A percentile compares a stretch with the other conserved stretches of the same genome.
These are phyloP conservation scores for Coemansia sp. DNA, from an alignment of 192 early-diverging fungal species.

Conservation along the genomic window DNA sequence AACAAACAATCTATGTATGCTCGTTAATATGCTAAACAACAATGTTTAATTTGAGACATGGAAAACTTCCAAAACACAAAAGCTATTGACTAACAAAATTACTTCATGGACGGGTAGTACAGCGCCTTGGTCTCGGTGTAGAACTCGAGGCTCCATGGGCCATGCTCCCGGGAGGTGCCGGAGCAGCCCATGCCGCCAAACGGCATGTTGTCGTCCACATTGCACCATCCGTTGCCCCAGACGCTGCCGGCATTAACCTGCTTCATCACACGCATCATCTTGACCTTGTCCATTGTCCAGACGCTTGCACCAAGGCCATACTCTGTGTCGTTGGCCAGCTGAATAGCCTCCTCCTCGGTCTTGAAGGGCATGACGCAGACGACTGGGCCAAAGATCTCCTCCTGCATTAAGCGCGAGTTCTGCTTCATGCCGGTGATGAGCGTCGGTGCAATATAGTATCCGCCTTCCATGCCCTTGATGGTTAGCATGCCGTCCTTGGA, in stretches of 20 bases:
- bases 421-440: conserved; percentile 63
- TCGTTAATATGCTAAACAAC: too few species aligned
- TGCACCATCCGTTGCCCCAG: conserved; percentile 75
- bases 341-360: conserved; percentile 69
- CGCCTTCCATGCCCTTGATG: conserved; percentile 57
- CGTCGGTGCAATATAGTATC: conserved; percentile 79
- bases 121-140: conserved; percentile 59
- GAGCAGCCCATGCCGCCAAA: conserved; percentile 71
- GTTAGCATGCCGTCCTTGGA: conserved; percentile 41
- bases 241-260: conserved; percentile 67
- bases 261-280: conserved; percentile 60
- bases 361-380: conserved; percentile 72
- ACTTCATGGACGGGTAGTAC: conserved; percentile 8
- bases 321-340: conserved; percentile 66
- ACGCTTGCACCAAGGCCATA: conserved; percentile 78
- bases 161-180: conserved; percentile 65
- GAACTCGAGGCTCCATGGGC: conserved; percentile 63
- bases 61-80: neutral
- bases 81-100: neutral
- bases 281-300: conserved; percentile 65
- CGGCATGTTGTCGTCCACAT: conserved; percentile 57
- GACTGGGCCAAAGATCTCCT: conserved; percentile 91
- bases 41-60: neutral
- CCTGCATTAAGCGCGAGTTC: conserved; percentile 56
- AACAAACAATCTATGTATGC: too few species aligned